phyloP scores from a whole-genome alignment of 768 basidiomycete species.

The Inosperma sp. region DNA sequence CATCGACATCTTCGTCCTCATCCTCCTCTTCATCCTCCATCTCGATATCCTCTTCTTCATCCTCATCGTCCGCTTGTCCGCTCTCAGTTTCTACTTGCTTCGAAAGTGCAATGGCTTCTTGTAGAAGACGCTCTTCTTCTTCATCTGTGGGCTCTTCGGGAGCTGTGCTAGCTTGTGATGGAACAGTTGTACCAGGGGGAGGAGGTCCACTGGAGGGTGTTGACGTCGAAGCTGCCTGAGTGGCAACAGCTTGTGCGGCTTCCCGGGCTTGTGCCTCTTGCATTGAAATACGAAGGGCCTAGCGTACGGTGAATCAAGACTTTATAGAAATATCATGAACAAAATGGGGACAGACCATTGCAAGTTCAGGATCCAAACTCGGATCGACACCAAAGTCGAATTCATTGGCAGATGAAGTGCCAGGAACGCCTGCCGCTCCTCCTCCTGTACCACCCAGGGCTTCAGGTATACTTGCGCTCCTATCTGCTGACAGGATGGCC shows the following conservation, averaged over 20 bases:
- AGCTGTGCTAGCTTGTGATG: conserved; percentile 12
- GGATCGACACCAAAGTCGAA: conserved; percentile 95
- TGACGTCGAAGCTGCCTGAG: conserved; percentile 28
- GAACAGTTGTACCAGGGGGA: conserved; percentile 21
- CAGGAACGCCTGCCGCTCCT: conserved; percentile 40
- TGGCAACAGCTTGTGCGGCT: conserved; percentile 41
- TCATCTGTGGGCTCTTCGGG: conserved; percentile 50
- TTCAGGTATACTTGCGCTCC: conserved; percentile 61
- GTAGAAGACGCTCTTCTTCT: conserved; percentile 76
- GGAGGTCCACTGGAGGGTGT: conserved; percentile 34
- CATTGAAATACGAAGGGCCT: conserved; percentile 97
- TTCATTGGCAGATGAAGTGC: conserved; percentile 40
- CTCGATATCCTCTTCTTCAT: conserved; percentile 79
- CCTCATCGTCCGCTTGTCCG: conserved; percentile 70
- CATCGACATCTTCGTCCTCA: conserved; percentile 57
- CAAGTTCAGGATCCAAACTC: conserved; percentile 91
- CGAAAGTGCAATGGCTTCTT: conserved; percentile 74
- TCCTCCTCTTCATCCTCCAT: conserved; percentile 52
- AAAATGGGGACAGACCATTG: conserved; percentile 61
- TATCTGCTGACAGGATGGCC: conserved; percentile 76
- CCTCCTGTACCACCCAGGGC: conserved; percentile 50
- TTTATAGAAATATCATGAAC: neutral
- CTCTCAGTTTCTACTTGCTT: conserved; percentile 52
- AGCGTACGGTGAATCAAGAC: neutral
- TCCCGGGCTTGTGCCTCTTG: conserved; percentile 87